Base-by-base conservation (phyloP, 768 basidiomycete genomes). In the Suillus discolor region DNA sequence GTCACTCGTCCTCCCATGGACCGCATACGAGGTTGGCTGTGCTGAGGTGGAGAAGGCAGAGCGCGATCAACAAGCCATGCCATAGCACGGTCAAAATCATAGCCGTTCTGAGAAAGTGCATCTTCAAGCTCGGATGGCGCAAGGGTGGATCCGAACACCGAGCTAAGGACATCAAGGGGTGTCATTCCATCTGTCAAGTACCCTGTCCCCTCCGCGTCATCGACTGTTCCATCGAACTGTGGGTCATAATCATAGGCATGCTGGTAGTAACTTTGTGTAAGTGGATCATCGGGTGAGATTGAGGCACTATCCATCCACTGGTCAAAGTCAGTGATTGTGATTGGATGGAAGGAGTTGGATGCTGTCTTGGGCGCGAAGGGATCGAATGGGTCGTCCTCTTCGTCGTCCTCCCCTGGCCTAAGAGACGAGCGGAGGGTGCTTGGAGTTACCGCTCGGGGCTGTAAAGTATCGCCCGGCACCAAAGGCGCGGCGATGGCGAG, bases 81-180 rank as follows among this genome's bases (percentile, higher is more conserved):
- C 93, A 99, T 99, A 15, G 97, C 91, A 47, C 85, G 85, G 72
- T 99, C 97, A 75, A 99, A 98, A 71, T 99, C 97, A 74, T 93
- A 99, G 3, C 89, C 94, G 69, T 94, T 92, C 57, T 86, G 83
- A 8, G 88, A 87, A 2, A 99, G 84, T 0, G 97, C 97, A 63
- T 98, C 96, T 78, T 99, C 97, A 8, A 99, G 83, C 73, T 98
- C 95, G 4, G 90, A 90, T 3, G 94, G 90, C 0, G 96, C 90
- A 12, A 99, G 84, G 2, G 94, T 89, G 2, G 94, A 90, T 18
- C 93, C 94, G 74, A 99, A 99, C 45, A 99, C 93, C 51, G 93
- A 95, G 73, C 87, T 88, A 23, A 99, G 89, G 51, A 98, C 95
- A 71, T 99, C 97, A 71, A 99, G 91, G 1, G 97, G 97, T 1